phyloP scores from a whole-genome alignment of 2,329 filamentous ascomycete species.

The Bipolaris bicolor region DNA sequence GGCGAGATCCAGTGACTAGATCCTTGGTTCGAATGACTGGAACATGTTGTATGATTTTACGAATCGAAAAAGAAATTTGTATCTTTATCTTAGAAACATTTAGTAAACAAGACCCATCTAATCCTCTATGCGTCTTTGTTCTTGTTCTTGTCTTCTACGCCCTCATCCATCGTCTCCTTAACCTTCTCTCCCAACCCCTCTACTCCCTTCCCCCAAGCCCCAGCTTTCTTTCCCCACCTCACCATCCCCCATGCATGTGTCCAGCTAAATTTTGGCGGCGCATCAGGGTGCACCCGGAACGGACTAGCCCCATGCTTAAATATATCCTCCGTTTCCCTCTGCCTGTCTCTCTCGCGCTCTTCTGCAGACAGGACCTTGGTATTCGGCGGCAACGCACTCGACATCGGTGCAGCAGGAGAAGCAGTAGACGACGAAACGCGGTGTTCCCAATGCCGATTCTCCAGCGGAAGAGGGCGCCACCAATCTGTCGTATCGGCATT shows the following conservation, averaged over 20 bases:
- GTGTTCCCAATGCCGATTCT: constrained; percentile 71
- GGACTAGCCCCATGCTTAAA: constrained; percentile 56
- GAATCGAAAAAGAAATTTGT: background rate
- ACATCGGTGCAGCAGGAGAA: background rate
- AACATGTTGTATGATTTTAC: background rate
- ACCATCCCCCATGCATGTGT: constrained; percentile 62
- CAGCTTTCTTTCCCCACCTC: constrained; percentile 60
- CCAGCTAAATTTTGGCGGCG: constrained; percentile 59
- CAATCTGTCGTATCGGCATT: constrained; percentile 64
- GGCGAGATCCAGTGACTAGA: constrained; percentile 67
- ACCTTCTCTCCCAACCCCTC: constrained; percentile 54
- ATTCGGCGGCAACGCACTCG: constrained; percentile 17
- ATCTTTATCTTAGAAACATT: background rate
- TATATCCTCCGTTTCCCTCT: constrained; percentile 30
- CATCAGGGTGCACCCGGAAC: constrained; percentile 52
- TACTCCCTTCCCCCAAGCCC: constrained; percentile 58
- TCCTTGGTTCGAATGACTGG: constrained; percentile 33
- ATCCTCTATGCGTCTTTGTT: background rate
- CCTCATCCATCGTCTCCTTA: constrained; percentile 34
- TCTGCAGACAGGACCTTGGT: constrained; percentile 24
- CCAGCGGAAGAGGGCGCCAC: constrained; percentile 70
- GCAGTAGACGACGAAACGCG: background rate
- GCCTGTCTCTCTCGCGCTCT: constrained; percentile 35
- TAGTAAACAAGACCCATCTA: background rate
- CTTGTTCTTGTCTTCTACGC: background rate